Evolutionary conservation across 1,284 basidiomycete genomes (phyloP), one percentile per base, ranked within the genome.

Genomic region (Rugosomyces carneus): DNA sequence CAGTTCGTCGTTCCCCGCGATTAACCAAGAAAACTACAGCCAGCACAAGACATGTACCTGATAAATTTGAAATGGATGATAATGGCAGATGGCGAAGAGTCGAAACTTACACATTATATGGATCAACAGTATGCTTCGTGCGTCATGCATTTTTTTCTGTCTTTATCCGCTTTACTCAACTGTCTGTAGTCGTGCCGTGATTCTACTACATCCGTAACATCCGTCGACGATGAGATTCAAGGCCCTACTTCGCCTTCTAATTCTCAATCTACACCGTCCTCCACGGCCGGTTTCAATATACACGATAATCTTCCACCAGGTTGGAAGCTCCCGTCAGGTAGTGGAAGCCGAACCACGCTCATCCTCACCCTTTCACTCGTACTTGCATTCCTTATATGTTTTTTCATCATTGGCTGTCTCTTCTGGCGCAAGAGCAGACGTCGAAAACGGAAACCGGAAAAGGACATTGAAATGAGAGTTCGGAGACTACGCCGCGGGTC

Each of bases 61-160:
- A 78, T 61, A 78, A 70, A 58, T 87, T 73, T 61, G 65, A 68
- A 43, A 57, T 70, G 54, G 78, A 69, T 13, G 44, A 63, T n/a
- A 82, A 84, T 66, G 78, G 75, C 10, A 60, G 65, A 45, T 87
- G 83, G 83, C 70, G 75, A 48, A 79, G 72, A 61, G 70, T 72
- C 2, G 63, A 69, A n/a, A 54, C 57, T 23, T 86, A 77, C 67
- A 74, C 77, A 11, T 61, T 85, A 21, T 84, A 81, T 56, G 83
- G 83, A 34, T 77, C 76, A 20, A 73, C 76, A 16, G 67, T 80
- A 48, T 72, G 80, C 61, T 43, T 56, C 32, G 69, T 70, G 56
- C 59, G 69, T 56, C 44, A 39, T 24, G 51, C 32, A 42, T 41
- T 10, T 23, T 9, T 35, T 13, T 21, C 5, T 38, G 27, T 19